Base-by-base conservation (phyloP, 805 yeast species). In the Wickerhamomyces canadensis region DNA sequence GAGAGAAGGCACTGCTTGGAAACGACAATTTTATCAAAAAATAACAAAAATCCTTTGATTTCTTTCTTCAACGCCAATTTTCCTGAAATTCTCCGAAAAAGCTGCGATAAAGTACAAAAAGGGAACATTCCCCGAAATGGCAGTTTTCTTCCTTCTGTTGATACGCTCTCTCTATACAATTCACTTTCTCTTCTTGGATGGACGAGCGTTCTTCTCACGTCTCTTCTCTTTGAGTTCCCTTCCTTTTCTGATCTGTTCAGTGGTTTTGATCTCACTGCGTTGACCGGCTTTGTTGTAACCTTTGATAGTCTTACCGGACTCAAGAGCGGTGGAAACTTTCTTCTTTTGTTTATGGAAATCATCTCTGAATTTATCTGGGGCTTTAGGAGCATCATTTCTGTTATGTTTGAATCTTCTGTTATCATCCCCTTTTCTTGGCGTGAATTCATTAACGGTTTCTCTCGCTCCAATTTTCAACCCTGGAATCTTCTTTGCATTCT, bases 281-380 rank as follows among this genome's bases (percentile, higher is more conserved):
- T 46, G 53, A 29, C 66, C 65, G 27, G 62, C 55, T 30, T 48
- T 51, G 33, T 56, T 55, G 35, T 49, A 55, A 9, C 93, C 94
- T 65, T 81, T 85, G 37, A 87, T 85, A 8, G 60, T 57, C 22
- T 75, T 57, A 33, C 97, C 97, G 34, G 76, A 66, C 9, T 80
- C 95, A 40, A 80, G 53, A 3, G 98, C 98, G 49, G 76, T 77
- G 36, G 75, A 76, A 34, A 85, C 91, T 64, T 84, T 81, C 67
- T 79, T 78, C 75, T 84, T 79, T 58, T 91, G 96, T 46, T 70
- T 70, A 42, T 78, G 72, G 63, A 75, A 93, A 61, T 93, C 89
- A 55, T 89, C 96, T 64, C 98, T 78, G 49, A 68, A 78, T 62
- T 75, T 87, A 54, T 88, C 97, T n/a, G 98, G 96, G 28, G 80